A percentile compares a stretch with the other conserved stretches of the same genome.
phyloP scores from a whole-genome alignment of 2,329 filamentous ascomycete species.

The Arthrobotrys iridis region DNA sequence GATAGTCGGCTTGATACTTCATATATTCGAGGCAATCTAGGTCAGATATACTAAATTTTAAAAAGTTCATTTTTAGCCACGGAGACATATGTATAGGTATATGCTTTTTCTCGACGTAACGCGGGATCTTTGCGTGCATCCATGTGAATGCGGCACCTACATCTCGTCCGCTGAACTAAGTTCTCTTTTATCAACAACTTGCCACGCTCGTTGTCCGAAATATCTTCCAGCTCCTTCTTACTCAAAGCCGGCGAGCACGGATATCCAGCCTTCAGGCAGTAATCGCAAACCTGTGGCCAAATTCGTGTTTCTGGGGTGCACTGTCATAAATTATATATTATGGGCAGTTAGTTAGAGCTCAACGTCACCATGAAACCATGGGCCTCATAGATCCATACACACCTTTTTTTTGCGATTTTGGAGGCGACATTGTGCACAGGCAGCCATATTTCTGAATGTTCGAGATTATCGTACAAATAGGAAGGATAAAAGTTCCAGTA shows the following conservation, averaged over 20 bases:
- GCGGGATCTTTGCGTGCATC: too few species aligned
- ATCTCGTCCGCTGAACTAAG: neutral
- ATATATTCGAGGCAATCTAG: conserved; percentile 4
- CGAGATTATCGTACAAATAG: too few species aligned
- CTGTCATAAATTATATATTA: neutral
- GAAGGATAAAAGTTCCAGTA: too few species aligned
- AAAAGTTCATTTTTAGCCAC: neutral
- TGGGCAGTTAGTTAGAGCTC: neutral
- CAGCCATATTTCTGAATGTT: neutral
- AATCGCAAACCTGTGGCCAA: neutral
- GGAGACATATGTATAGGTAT: too few species aligned
- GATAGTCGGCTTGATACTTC: neutral
- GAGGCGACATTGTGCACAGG: conserved; percentile 1
- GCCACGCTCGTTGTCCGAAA: neutral
- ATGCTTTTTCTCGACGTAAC: too few species aligned
- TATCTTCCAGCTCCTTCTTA: neutral
- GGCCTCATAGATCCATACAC: neutral
- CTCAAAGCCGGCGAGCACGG: neutral
- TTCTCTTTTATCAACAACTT: neutral
- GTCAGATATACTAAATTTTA: neutral
- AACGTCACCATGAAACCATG: neutral
- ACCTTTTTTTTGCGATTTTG: conserved; percentile 5
- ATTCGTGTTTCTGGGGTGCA: neutral
- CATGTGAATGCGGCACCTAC: too few species aligned
- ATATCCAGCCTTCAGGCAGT: neutral